phyloP scores from a whole-genome alignment of 768 basidiomycete genomes.

The Trichaptum fuscoviolaceum region DNA sequence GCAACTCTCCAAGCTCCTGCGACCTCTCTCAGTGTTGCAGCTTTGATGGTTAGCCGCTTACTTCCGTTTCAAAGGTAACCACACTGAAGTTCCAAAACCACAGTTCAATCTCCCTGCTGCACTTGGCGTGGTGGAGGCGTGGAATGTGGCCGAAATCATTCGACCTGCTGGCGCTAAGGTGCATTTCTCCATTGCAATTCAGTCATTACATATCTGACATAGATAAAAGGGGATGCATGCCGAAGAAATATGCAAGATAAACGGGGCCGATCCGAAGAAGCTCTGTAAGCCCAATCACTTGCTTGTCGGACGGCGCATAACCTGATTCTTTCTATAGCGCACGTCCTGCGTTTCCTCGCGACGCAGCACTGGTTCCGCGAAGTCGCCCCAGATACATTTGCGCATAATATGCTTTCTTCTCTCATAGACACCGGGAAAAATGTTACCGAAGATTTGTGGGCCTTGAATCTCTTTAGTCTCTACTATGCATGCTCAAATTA shows the following conservation, averaged over 20 bases:
- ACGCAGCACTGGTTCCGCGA: slow-evolving; percentile 18
- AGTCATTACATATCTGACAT: neutral
- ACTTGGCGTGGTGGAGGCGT: slow-evolving; percentile 1
- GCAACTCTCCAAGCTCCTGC: neutral
- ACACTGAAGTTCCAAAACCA: neutral
- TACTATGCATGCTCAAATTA: slow-evolving; percentile 1
- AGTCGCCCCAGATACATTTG: slow-evolving; percentile 17
- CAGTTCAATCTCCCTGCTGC: slow-evolving; percentile 7
- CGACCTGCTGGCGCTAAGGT: slow-evolving; percentile 8
- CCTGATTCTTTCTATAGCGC: slow-evolving; percentile 8
- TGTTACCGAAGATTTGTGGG: slow-evolving; percentile 30
- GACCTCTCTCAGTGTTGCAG: neutral
- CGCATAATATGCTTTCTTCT: slow-evolving; percentile 16
- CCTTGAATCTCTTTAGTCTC: slow-evolving; percentile 22
- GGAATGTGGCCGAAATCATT: slow-evolving; percentile 14
- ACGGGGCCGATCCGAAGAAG: slow-evolving; percentile 8
- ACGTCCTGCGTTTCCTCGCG: slow-evolving; percentile 14
- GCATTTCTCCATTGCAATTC: neutral
- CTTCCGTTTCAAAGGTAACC: neutral
- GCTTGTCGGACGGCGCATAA: neutral
- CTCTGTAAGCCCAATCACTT: slow-evolving; percentile 9
- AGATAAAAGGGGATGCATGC: slow-evolving; percentile 11
- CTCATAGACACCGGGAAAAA: slow-evolving; percentile 17
- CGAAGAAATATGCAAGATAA: slow-evolving; percentile 7
- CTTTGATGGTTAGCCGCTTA: neutral